Evolutionary conservation across 176 grass and related monocot genomes (phyloP), one percentile per base, ranked within the genome.

Genomic region (Stipa capillata): DNA sequence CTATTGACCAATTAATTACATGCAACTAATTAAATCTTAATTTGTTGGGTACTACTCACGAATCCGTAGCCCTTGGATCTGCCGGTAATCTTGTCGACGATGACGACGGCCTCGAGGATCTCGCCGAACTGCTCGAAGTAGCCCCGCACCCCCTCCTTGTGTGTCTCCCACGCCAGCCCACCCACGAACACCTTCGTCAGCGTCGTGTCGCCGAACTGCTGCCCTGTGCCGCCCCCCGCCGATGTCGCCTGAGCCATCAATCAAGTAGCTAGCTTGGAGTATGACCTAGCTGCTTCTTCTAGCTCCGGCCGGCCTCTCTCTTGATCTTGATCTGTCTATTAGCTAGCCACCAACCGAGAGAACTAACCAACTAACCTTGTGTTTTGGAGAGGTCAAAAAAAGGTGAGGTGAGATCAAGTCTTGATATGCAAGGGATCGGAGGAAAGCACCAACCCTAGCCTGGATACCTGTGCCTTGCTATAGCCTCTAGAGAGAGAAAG

Each of bases 21-120:
- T n/a, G n/a, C n/a, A n/a, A n/a, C n/a, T n/a, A n/a, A n/a, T n/a
- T n/a, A n/a, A n/a, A n/a, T n/a, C n/a, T n/a, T n/a, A n/a, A n/a
- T n/a, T 2, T 39, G 24, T 8, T 35, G 67, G 11, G 18, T 57
- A n/a, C 25, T 41, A 78, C 84, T 79, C 52, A 86, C 80, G 50
- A 86, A 90, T 53, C 83, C 84, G 7, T 90, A 90, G 72, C 83
- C 83, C 75, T 86, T 90, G 80, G 83, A 86, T 83, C 83, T 86
- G 42, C 69, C 79, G 11, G 88, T 89, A 64, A 45, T 76, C 64
- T 85, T 89, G 84, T 99, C 92, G 14, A 82, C 59, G 85, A 99
- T 99, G 69, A 99, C 92, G 33, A 95, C 96, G 16, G 96, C 96
- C 83, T 99, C 96, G 32, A 95, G 90, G 80, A 93, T 99, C 12